These are phyloP conservation scores for Suhomyces terraborum DNA, from an alignment of 1,139 yeast species.

Conservation along the genomic window DNA sequence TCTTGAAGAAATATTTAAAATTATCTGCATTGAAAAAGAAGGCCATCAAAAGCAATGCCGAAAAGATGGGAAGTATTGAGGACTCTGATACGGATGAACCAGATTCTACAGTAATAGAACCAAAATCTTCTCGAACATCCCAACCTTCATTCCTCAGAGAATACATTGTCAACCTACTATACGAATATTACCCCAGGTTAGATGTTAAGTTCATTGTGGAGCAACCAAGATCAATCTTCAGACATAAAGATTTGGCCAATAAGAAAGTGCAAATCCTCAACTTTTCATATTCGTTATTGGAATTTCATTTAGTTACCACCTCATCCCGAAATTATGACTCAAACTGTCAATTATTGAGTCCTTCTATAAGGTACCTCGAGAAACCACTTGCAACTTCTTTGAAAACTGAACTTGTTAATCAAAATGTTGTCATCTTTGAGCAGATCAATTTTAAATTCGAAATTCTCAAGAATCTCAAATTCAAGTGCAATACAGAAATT, in stretches of 20 bases:
- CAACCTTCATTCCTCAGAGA: slow-evolving; percentile 20
- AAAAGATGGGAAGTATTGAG: neutral
- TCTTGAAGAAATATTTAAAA: slow-evolving; percentile 34
- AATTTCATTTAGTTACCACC: slow-evolving; percentile 41
- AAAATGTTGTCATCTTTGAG: slow-evolving; percentile 24
- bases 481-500: slow-evolving; percentile 27
- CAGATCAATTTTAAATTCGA: slow-evolving; percentile 28
- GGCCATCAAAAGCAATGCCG: neutral
- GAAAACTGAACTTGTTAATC: slow-evolving; percentile 6
- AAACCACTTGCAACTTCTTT: slow-evolving; percentile 17
- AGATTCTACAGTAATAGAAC: slow-evolving; percentile 6
- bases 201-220: slow-evolving; percentile 45
- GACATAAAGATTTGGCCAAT: slow-evolving; percentile 27
- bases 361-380: slow-evolving; percentile 36
- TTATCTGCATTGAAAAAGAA: slow-evolving; percentile 19
- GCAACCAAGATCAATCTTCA: slow-evolving; percentile 44
- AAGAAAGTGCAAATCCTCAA: slow-evolving; percentile 33
- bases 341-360: slow-evolving; percentile 38
- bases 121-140: neutral
- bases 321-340: slow-evolving; percentile 38
- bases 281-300: slow-evolving; percentile 41
- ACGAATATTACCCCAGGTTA: slow-evolving; percentile 47
- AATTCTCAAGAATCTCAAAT: slow-evolving; percentile 34
- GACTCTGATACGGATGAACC: slow-evolving; percentile 5
- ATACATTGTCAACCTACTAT: slow-evolving; percentile 24